Conservation (phyloP, 2,329 filamentous ascomycete species). For the Davidsoniella virescens region DNA sequence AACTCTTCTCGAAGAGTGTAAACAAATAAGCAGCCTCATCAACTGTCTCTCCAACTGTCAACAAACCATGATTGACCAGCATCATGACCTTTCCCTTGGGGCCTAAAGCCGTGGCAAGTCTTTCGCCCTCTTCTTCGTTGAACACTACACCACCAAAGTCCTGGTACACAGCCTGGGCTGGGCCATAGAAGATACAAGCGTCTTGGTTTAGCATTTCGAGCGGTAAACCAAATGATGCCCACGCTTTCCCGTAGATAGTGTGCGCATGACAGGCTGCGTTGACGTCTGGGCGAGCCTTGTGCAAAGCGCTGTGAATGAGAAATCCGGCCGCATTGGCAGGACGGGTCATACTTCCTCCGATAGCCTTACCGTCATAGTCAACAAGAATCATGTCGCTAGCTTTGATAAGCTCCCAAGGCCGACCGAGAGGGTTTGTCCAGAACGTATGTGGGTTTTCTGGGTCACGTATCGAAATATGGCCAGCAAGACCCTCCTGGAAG, state of each 20-base stretch:
- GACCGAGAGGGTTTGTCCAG: slow-evolving; percentile 41
- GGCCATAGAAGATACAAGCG: slow-evolving; percentile 43
- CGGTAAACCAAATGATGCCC: slow-evolving; percentile 43
- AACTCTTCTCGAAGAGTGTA: slow-evolving; percentile 48
- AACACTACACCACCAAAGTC: slow-evolving; percentile 34
- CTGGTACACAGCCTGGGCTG: slow-evolving; percentile 43
- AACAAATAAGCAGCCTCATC: slow-evolving; percentile 58
- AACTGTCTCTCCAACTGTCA: slow-evolving; percentile 51
- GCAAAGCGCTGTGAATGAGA: slow-evolving; percentile 49
- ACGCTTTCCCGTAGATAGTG: slow-evolving; percentile 45
- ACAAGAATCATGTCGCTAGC: slow-evolving; percentile 52
- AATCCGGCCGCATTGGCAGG: slow-evolving; percentile 53
- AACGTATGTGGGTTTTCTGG: slow-evolving; percentile 22
- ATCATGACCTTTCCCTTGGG: slow-evolving; percentile 40
- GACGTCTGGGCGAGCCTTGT: slow-evolving; percentile 45
- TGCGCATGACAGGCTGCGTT: slow-evolving; percentile 53
- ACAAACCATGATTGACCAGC: slow-evolving; percentile 51
- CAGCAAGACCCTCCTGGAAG: slow-evolving; percentile 29
- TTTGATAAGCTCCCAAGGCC: slow-evolving; percentile 48
- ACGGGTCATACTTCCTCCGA: slow-evolving; percentile 38
- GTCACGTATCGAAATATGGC: slow-evolving; percentile 29
- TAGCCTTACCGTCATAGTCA: slow-evolving; percentile 38
- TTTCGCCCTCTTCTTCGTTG: slow-evolving; percentile 44
- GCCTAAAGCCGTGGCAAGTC: slow-evolving; percentile 46
- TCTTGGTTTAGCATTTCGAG: slow-evolving; percentile 56